phyloP scores from a whole-genome alignment of 495 filamentous ascomycete genomes.

The Xylaria cubensis region DNA sequence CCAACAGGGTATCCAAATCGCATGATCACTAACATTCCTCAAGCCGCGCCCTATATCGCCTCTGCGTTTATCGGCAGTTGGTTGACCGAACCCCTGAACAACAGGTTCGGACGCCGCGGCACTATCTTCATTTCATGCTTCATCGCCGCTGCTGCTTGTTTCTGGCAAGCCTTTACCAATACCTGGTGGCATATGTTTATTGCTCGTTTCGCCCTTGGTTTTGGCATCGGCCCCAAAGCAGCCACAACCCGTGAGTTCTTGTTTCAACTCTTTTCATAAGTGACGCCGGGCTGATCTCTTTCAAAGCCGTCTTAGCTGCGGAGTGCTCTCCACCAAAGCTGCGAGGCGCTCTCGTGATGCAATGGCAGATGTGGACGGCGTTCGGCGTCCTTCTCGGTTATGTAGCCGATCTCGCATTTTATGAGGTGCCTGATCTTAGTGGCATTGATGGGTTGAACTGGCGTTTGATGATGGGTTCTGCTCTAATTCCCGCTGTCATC shows the following conservation, averaged over 20 bases:
- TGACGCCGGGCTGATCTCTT: not conserved
- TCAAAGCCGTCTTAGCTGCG: conserved; percentile 68
- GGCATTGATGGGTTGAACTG: conserved; percentile 74
- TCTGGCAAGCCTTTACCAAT: conserved; percentile 79
- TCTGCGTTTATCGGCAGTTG: conserved; percentile 82
- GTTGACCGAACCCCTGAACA: conserved; percentile 83
- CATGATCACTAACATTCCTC: conserved; percentile 18
- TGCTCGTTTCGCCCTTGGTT: conserved; percentile 72
- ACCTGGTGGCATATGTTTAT: conserved; percentile 79
- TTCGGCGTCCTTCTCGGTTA: conserved; percentile 85
- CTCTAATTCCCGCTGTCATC: conserved; percentile 74
- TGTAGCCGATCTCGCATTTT: conserved; percentile 75
- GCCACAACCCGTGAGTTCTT: conserved; percentile 63
- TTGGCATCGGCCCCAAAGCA: conserved; percentile 83
- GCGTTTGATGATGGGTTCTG: conserved; percentile 84
- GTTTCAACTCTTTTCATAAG: not conserved
- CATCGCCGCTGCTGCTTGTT: conserved; percentile 66
- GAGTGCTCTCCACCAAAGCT: conserved; percentile 76
- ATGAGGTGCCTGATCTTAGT: conserved; percentile 58
- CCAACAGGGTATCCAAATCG: conserved; percentile 32
- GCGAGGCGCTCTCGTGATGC: conserved; percentile 69
- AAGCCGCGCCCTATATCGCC: conserved; percentile 70
- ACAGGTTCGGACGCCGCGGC: conserved; percentile 77
- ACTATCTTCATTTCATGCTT: conserved; percentile 72
- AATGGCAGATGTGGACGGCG: conserved; percentile 89